These are phyloP conservation scores for Picochlorum costavermella DNA, from an alignment of 139 green algal genomes.

Conservation along the genomic window DNA sequence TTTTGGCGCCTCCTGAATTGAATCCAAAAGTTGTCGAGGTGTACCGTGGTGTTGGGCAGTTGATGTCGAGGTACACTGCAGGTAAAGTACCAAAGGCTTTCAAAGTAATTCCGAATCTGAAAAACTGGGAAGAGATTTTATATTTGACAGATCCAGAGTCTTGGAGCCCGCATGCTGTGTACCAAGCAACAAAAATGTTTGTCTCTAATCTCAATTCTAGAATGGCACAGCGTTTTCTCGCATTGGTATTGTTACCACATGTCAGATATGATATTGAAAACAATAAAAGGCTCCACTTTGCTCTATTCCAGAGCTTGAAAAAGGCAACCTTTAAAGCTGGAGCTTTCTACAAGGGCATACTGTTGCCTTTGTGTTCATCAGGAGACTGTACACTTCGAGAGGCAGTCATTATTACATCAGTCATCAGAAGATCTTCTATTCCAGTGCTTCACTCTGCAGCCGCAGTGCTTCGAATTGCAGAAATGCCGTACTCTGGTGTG, in stretches of 20 bases:
- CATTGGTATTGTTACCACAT: constrained; percentile 86
- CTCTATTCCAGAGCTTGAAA: constrained; percentile 89
- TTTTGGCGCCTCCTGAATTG: constrained; percentile 33
- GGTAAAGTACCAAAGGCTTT: constrained; percentile 97
- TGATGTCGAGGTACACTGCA: constrained; percentile 59
- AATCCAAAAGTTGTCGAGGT: constrained; percentile 71
- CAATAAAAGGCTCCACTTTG: constrained; percentile 89
- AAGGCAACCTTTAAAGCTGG: constrained; percentile 98
- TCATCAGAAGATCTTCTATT: constrained; percentile 75
- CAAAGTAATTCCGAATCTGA: constrained; percentile 94
- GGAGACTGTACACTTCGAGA: constrained; percentile 85
- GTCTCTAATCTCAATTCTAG: constrained; percentile 90
- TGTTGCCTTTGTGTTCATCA: constrained; percentile 77
- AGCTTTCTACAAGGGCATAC: constrained; percentile 94
- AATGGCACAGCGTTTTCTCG: constrained; percentile 87
- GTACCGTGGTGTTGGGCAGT: constrained; percentile 56
- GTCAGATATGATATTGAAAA: constrained; percentile 79
- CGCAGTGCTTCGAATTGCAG: constrained; percentile 80
- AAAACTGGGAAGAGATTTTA: constrained; percentile 97
- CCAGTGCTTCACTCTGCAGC: constrained; percentile 87
- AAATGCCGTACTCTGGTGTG: constrained; percentile 88
- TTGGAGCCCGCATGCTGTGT: constrained; percentile 86
- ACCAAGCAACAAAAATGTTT: constrained; percentile 89
- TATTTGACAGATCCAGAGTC: constrained; percentile 78
- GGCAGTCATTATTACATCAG: constrained; percentile 84